These are phyloP conservation scores for Artemisia argyi DNA, from an alignment of 129 eudicot genomes.

Conservation along the genomic window DNA sequence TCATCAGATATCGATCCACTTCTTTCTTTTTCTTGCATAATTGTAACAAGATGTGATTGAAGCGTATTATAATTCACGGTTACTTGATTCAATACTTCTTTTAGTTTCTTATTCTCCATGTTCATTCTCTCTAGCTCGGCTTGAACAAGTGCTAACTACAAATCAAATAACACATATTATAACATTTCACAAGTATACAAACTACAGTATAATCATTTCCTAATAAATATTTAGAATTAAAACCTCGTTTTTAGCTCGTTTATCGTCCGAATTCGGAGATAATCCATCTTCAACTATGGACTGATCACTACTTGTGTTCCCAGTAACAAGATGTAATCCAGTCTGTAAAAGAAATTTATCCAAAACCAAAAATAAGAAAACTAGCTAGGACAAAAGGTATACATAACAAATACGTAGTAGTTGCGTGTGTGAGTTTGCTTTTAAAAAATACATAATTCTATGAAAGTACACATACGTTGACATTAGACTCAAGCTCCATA, in stretches of 20 bases:
- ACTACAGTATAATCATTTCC: too few relatives aligned
- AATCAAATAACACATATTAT: background rate
- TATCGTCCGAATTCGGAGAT: constrained; percentile 54
- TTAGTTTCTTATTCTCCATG: constrained; percentile 51
- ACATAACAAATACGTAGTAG: background rate
- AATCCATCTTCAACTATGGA: constrained; percentile 61
- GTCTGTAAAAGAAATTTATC: constrained; percentile 32
- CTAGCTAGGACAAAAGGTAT: background rate
- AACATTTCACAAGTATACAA: too few relatives aligned
- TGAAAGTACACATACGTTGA: constrained; percentile 44
- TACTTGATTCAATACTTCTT: constrained; percentile 48
- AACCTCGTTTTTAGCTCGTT: constrained; percentile 65
- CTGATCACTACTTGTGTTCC: constrained; percentile 58
- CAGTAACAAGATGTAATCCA: constrained; percentile 63
- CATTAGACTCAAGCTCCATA: constrained; percentile 41
- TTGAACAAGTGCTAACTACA: constrained; percentile 50
- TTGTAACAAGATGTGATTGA: constrained; percentile 55
- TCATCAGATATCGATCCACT: constrained; percentile 23
- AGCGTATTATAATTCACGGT: constrained; percentile 51
- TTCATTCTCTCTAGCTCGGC: constrained; percentile 51
- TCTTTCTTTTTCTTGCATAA: constrained; percentile 52
- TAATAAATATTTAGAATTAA: too few relatives aligned
- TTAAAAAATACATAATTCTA: background rate
- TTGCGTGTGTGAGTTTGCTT: too few relatives aligned
- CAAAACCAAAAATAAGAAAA: background rate